Percentiles rank a stretch among this genome's conserved stretches.
phyloP scores from a whole-genome alignment of 2,329 filamentous ascomycete genomes.

The Juglanconis juglandina region DNA sequence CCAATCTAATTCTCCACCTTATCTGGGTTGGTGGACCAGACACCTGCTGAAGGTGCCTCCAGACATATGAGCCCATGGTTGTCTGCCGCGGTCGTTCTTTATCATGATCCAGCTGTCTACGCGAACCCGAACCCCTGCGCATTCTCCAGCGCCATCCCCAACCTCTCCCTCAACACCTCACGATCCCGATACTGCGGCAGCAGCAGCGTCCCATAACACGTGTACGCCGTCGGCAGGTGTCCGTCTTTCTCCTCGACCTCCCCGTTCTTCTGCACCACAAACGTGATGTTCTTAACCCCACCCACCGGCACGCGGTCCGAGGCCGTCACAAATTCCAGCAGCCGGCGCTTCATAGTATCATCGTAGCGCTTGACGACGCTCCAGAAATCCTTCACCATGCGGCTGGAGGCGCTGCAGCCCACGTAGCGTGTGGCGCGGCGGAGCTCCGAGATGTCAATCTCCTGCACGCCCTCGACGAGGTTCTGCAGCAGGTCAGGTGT shows the following conservation, averaged over 20 bases:
- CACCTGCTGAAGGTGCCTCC: background rate
- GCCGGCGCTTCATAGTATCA: slow-evolving; percentile 65
- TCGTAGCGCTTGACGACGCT: slow-evolving; percentile 66
- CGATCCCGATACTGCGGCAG: slow-evolving; percentile 76
- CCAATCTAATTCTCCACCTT: no score
- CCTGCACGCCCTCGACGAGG: slow-evolving; percentile 77
- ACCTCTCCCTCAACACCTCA: slow-evolving; percentile 67
- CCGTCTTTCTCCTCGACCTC: slow-evolving; percentile 52
- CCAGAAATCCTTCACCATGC: slow-evolving; percentile 80
- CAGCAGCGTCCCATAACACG: slow-evolving; percentile 86
- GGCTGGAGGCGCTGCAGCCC: slow-evolving; percentile 69
- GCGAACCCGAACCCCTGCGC: slow-evolving; percentile 85
- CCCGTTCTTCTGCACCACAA: slow-evolving; percentile 77
- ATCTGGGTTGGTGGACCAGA: background rate
- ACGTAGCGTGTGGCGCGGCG: slow-evolving; percentile 73
- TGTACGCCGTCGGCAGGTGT: slow-evolving; percentile 79
- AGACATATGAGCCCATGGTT: no score
- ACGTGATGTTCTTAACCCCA: slow-evolving; percentile 76
- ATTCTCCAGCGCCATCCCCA: slow-evolving; percentile 85
- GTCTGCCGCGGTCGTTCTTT: no score
- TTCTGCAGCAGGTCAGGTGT: slow-evolving; percentile 68
- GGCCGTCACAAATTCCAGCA: slow-evolving; percentile 94
- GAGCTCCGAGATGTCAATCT: slow-evolving; percentile 74
- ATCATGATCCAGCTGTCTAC: slow-evolving; percentile 31
- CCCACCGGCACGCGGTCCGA: slow-evolving; percentile 87